Evolutionary conservation across 805 yeast genomes (phyloP).

Genomic region (Ogataea corticis): DNA sequence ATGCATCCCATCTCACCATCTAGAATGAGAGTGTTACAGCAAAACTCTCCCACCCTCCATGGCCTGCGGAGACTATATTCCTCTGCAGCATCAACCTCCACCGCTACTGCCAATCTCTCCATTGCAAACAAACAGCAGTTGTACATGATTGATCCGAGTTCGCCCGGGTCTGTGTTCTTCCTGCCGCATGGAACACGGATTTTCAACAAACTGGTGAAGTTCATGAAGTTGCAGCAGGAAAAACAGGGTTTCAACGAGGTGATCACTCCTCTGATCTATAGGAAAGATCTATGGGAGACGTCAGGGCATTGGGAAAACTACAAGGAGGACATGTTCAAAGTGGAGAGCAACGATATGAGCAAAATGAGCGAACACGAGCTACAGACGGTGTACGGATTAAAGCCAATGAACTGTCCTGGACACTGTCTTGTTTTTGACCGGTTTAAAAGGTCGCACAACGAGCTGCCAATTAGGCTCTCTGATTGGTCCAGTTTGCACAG

Average conservation of each 20-base stretch:
- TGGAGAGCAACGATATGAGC: constrained; percentile 54
- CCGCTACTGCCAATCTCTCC: constrained; percentile 37
- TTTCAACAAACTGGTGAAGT: constrained; percentile 73
- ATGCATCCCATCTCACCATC: no score
- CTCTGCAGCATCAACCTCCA: constrained; percentile 13
- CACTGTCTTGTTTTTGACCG: constrained; percentile 83
- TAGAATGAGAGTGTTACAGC: background rate
- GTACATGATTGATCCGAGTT: constrained; percentile 72
- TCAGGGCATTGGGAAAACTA: constrained; percentile 98
- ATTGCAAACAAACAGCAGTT: constrained; percentile 70
- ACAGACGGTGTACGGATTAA: constrained; percentile 62
- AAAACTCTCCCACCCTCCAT: background rate
- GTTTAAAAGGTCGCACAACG: constrained; percentile 78
- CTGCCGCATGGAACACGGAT: constrained; percentile 90
- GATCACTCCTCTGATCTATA: constrained; percentile 86
- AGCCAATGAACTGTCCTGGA: constrained; percentile 73
- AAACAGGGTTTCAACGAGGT: constrained; percentile 89
- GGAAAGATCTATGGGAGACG: constrained; percentile 79
- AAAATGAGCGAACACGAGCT: constrained; percentile 39
- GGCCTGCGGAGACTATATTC: constrained; percentile 11
- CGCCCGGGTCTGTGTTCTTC: constrained; percentile 93
- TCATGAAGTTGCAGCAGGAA: constrained; percentile 83
- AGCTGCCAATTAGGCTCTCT: constrained; percentile 79
- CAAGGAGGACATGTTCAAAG: constrained; percentile 91
- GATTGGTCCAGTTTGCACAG: constrained; percentile 93